Conservation (phyloP, 2,329 filamentous ascomycete species). For the Aspergillus jensenii region DNA sequence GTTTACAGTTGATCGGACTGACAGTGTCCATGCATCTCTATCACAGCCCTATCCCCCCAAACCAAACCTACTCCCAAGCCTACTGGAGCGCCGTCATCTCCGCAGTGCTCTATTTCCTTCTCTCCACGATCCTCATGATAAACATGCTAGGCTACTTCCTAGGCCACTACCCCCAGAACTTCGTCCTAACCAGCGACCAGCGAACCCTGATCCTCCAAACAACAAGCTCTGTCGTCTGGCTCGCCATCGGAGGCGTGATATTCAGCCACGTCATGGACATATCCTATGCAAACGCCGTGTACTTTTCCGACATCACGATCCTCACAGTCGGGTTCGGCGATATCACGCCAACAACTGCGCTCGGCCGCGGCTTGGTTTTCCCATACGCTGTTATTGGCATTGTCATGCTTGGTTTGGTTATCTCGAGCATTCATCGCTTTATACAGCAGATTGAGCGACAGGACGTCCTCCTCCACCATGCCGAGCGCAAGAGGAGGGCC, state of each 20-base stretch:
- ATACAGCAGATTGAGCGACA: slow-evolving; percentile 50
- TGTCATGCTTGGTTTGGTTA: slow-evolving; percentile 79
- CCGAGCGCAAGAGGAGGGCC: slow-evolving; percentile 53
- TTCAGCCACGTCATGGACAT: slow-evolving; percentile 73
- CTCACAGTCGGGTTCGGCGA: slow-evolving; percentile 64
- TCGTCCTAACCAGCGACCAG: slow-evolving; percentile 74
- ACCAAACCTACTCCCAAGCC: slow-evolving; percentile 70
- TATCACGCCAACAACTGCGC: slow-evolving; percentile 53
- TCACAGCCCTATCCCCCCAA: slow-evolving; percentile 46
- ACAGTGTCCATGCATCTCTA: slow-evolving; percentile 67
- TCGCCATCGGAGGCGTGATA: slow-evolving; percentile 73
- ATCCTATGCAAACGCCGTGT: slow-evolving; percentile 74
- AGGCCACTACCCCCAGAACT: slow-evolving; percentile 75
- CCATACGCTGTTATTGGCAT: slow-evolving; percentile 82
- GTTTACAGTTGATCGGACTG: slow-evolving; percentile 59
- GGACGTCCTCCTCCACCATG: slow-evolving; percentile 52
- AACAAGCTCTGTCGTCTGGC: slow-evolving; percentile 78
- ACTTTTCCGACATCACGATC: slow-evolving; percentile 73
- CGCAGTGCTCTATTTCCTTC: slow-evolving; percentile 75
- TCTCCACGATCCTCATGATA: slow-evolving; percentile 71
- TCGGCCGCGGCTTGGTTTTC: slow-evolving; percentile 67
- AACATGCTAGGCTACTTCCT: slow-evolving; percentile 77
- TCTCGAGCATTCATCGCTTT: slow-evolving; percentile 74
- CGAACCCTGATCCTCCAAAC: slow-evolving; percentile 88
- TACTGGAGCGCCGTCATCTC: slow-evolving; percentile 86